These are phyloP conservation scores for Calonectria multiphialidica DNA, from an alignment of 2,329 filamentous ascomycete species.

Conservation along the genomic window DNA sequence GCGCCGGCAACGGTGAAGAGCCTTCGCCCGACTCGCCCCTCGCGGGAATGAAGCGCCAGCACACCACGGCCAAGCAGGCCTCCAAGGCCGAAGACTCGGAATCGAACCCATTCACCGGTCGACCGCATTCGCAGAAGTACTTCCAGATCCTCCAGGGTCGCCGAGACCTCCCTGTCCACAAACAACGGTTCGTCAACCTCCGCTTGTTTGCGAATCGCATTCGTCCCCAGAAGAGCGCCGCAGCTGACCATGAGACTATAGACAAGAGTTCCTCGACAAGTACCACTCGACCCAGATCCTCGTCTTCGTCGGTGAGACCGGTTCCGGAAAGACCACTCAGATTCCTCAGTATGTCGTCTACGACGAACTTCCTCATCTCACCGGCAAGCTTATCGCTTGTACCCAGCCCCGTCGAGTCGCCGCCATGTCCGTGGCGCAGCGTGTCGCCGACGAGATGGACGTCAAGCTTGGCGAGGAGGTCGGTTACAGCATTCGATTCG, in stretches of 20 bases:
- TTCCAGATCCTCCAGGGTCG: conserved; percentile 89
- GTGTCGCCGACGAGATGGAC: conserved; percentile 97
- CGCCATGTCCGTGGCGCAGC: conserved; percentile 98
- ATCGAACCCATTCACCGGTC: conserved; percentile 86
- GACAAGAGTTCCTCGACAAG: conserved; percentile 91
- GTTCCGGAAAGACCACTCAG: conserved; percentile 99
- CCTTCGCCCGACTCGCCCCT: conserved; percentile 62
- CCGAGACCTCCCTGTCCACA: conserved; percentile 89
- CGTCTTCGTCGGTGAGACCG: conserved; percentile 98
- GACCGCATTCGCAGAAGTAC: conserved; percentile 84
- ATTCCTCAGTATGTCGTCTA: conserved; percentile 98
- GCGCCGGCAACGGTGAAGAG: conserved; percentile 54
- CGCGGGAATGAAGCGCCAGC: conserved; percentile 78
- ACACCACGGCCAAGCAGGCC: conserved; percentile 83
- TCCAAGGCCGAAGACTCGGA: conserved; percentile 82
- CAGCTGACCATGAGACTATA: conserved; percentile 45
- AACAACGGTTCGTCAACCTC: conserved; percentile 75
- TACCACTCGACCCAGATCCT: conserved; percentile 96
- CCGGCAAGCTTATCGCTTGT: conserved; percentile 92
- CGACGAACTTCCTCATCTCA: conserved; percentile 91
- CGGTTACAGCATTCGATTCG: conserved; percentile 98
- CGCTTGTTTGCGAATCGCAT: background rate
- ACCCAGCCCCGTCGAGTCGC: conserved; percentile 98
- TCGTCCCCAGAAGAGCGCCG: background rate
- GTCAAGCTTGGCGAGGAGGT: conserved; percentile 94